Evolutionary conservation across 2,329 filamentous ascomycete species (phyloP).

Genomic region (Aureobasidium mangrovei): DNA sequence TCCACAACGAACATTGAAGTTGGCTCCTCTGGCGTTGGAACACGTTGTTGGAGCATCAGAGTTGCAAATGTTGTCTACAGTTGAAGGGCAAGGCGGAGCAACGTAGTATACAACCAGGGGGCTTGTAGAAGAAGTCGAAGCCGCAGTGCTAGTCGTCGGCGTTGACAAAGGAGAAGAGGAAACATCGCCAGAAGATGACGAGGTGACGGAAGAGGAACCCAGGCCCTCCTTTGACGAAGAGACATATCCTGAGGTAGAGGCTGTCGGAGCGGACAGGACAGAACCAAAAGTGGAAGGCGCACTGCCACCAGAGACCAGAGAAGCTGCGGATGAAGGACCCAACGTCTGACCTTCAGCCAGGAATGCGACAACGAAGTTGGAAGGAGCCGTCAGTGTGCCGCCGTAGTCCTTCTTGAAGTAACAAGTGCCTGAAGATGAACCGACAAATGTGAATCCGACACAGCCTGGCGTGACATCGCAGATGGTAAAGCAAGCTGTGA

Average conservation of each 20-base stretch:
- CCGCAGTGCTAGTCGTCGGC: not conserved
- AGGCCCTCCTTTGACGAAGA: not conserved
- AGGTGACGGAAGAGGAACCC: not conserved
- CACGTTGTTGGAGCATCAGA: not conserved
- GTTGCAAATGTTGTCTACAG: constrained; percentile 4
- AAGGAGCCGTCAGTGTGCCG: not conserved
- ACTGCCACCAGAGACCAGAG: not conserved
- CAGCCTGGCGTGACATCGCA: constrained; percentile 17
- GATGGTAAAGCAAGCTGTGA: constrained; percentile 17
- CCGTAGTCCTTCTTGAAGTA: constrained; percentile 14
- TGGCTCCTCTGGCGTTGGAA: not conserved
- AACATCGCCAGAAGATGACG: not conserved
- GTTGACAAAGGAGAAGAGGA: not conserved
- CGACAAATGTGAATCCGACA: constrained; percentile 14
- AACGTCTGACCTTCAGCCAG: not conserved
- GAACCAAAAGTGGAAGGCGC: not conserved
- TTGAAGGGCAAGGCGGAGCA: constrained; percentile 9
- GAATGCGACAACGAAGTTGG: constrained; percentile 15
- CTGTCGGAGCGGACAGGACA: not conserved
- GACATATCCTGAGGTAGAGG: not conserved
- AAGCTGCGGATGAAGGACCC: not conserved
- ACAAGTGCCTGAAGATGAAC: constrained; percentile 14
- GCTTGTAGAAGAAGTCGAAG: constrained; percentile 4
- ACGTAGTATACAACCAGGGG: constrained; percentile 8
- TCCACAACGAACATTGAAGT: constrained; percentile 20